Evolutionary conservation across 163 green algal species (phyloP).

Genomic region (Chlamydomonas reinhardtii): DNA sequence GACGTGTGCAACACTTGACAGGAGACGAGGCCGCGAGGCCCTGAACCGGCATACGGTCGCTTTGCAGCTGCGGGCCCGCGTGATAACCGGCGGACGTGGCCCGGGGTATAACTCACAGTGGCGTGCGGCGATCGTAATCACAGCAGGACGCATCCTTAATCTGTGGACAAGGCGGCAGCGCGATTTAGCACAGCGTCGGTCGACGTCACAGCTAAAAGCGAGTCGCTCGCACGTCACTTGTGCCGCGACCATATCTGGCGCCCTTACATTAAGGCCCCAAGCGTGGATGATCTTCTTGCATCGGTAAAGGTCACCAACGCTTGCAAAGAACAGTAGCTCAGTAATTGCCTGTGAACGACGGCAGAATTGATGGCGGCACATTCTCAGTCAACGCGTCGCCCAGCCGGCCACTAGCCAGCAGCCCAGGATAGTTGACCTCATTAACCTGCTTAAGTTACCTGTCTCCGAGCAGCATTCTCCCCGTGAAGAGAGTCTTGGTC

Average conservation of each 20-base stretch:
- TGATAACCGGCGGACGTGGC: no score
- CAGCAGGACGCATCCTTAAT: conserved; percentile 54
- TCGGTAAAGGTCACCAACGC: conserved; percentile 84
- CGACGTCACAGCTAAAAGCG: not conserved
- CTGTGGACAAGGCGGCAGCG: conserved; percentile 16
- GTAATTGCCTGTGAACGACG: conserved; percentile 73
- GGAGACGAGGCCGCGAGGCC: no score
- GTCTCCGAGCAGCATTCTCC: conserved; percentile 53
- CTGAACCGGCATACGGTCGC: no score
- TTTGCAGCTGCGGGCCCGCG: no score
- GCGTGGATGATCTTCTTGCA: conserved; percentile 84
- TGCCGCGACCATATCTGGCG: not conserved
- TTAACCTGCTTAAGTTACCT: conserved; percentile 66
- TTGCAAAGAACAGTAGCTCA: conserved; percentile 93
- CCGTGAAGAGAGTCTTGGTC: conserved; percentile 52
- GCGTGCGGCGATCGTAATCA: conserved; percentile 74
- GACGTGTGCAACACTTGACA: no score
- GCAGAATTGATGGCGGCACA: not conserved
- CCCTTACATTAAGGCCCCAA: conserved; percentile 77
- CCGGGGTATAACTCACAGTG: conserved; percentile 72
- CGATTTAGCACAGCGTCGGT: not conserved
- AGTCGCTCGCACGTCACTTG: not conserved
- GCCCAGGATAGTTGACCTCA: conserved; percentile 56
- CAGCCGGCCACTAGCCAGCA: conserved; percentile 69
- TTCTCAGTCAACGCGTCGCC: not conserved